These are phyloP conservation scores for Diaporthe sp. DNA, from an alignment of 2,329 filamentous ascomycete genomes.

Conservation along the genomic window DNA sequence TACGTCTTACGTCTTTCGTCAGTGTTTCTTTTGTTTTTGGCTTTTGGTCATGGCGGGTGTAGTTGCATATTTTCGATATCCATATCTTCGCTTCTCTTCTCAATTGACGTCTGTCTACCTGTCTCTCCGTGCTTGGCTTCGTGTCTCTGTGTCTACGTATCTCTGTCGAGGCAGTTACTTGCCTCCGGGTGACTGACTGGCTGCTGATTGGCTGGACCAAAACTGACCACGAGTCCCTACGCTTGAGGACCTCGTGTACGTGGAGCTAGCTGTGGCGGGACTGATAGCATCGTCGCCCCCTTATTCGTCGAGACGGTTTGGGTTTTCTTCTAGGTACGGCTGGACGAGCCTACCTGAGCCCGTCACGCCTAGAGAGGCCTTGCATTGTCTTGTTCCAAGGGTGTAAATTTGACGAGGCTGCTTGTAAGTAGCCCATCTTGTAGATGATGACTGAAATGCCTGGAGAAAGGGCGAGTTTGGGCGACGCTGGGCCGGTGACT, in stretches of 20 bases:
- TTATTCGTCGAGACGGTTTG: too few relatives aligned
- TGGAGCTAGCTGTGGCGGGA: too few relatives aligned
- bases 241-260: too few relatives aligned
- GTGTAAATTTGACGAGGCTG: not conserved
- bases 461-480: too few relatives aligned
- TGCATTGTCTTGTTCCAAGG: not conserved
- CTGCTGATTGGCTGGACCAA: too few relatives aligned
- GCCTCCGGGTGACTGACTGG: not conserved
- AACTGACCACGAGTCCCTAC: too few relatives aligned
- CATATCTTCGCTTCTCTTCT: not conserved
- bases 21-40: not conserved
- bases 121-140: not conserved
- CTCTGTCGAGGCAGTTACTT: not conserved
- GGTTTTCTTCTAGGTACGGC: too few relatives aligned
- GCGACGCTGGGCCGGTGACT: too few relatives aligned
- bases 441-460: not conserved
- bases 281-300: too few relatives aligned
- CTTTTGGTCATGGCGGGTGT: not conserved
- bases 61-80: constrained; percentile 23
- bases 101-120: not conserved
- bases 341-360: too few relatives aligned
- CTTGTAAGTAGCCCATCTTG: not conserved
- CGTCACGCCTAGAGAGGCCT: too few relatives aligned
- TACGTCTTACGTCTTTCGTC: too few relatives aligned
- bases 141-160: not conserved